Evolutionary conservation across 2,329 filamentous ascomycete species (phyloP).

Genomic region (Scytalidium sp.): DNA sequence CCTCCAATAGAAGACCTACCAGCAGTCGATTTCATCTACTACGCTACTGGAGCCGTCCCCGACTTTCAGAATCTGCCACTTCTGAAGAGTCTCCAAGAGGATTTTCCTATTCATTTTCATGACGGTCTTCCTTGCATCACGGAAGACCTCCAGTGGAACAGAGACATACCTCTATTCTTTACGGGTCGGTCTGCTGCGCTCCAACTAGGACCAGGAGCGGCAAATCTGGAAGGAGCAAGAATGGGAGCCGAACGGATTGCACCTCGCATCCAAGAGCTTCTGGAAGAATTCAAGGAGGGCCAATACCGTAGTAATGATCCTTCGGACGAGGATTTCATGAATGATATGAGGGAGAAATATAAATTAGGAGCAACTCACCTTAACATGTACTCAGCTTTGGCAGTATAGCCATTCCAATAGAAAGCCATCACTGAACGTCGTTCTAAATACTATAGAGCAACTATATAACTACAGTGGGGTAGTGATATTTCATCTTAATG

Average conservation of each 20-base stretch:
- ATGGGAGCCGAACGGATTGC: conserved; percentile 70
- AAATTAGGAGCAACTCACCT: conserved; percentile 28
- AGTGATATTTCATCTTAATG: no score
- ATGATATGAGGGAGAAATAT: conserved; percentile 34
- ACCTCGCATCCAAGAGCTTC: conserved; percentile 63
- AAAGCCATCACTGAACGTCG: no score
- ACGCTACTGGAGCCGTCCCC: conserved; percentile 69
- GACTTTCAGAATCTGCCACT: conserved; percentile 60
- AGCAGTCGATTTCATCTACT: conserved; percentile 63
- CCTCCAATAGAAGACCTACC: conserved; percentile 38
- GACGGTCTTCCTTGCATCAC: conserved; percentile 71
- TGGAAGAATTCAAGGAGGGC: conserved; percentile 29
- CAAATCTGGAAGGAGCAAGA: conserved; percentile 71
- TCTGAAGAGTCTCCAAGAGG: conserved; percentile 54
- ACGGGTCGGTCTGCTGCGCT: conserved; percentile 66
- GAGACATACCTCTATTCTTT: conserved; percentile 70
- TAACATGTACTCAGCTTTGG: no score
- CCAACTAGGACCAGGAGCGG: conserved; percentile 67
- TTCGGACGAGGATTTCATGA: conserved; percentile 17
- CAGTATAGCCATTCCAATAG: no score
- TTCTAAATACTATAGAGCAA: no score
- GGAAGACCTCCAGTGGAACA: conserved; percentile 72
- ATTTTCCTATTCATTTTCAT: conserved; percentile 58
- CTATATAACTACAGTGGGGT: no score
- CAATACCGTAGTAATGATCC: conserved; percentile 12